Evolutionary conservation across 352 stramenopile genomes (phyloP), one percentile per base, ranked within the genome.

Genomic region (Sclerospora graminicola): DNA sequence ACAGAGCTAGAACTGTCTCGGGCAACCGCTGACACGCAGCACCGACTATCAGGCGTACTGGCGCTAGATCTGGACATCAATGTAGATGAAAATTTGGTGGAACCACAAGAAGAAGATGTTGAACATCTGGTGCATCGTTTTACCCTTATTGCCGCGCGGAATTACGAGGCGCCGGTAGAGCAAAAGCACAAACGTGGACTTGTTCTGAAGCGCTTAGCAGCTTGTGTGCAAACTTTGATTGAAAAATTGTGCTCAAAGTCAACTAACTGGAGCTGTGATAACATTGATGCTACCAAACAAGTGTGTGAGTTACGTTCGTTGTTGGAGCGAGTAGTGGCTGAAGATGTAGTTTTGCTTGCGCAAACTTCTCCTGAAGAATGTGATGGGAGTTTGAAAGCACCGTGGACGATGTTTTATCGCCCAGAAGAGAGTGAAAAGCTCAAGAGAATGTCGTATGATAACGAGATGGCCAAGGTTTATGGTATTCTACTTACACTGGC

Each of bases 331-430:
- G 27, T 85, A n/a, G 58, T 69, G 41, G 45, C 48, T 33, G 46
- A 63, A 33, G 69, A 81, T 34, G 33, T 52, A 0, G 40, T 67
- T 15, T 31, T 41, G 6, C 28, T 66, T 19, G 52, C 28, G 42
- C 49, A 27, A 29, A 14, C n/a, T 24, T 20, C 9, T n/a, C 7
- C 6, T 7, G 24, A 40, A 24, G n/a, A 39, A 4, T 20, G n/a
- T 0, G 21, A 20, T 6, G 23, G 34, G 20, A 28, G 14, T 18
- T 44, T 72, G 28, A 14, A 50, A 0, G 21, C 64, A 13, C 60
- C 63, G 0, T 82, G 69, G 72, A 75, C 69, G 13, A 41, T 52
- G 35, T 85, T 82, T 62, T 82, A 75, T 48, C 60, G 57, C 14
- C 69, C 69, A 11, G 43, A 53, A 21, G 51, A 63, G 20, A 63